phyloP scores from a whole-genome alignment of 2,329 filamentous ascomycete genomes.

The Paracoccidioides brasiliensis region DNA sequence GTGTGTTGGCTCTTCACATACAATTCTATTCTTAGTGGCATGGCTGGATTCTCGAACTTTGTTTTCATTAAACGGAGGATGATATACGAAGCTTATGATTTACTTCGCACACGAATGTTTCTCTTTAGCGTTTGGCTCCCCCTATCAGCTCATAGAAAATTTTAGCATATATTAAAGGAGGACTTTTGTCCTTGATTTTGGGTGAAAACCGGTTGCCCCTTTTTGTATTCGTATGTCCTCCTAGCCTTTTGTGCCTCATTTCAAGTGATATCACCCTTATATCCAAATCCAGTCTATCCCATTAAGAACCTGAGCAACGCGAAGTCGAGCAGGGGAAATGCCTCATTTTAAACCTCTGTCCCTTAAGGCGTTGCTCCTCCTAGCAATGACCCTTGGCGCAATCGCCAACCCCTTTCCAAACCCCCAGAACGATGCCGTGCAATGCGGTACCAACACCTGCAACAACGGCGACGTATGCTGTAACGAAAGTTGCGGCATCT shows the following conservation, averaged over 20 bases:
- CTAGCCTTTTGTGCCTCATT: background rate
- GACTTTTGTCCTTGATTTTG: background rate
- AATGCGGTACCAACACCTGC: background rate
- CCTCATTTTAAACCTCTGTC: background rate
- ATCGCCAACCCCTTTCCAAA: background rate
- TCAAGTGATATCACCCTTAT: background rate
- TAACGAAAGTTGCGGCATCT: conserved; percentile 2
- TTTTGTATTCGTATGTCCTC: background rate
- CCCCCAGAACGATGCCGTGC: background rate
- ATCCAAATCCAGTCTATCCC: background rate
- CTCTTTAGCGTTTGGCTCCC: background rate
- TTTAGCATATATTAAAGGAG: background rate
- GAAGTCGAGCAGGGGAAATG: background rate
- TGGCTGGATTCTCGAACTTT: background rate
- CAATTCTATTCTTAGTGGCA: background rate
- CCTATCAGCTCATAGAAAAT: background rate
- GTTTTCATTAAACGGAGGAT: background rate
- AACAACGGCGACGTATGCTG: background rate
- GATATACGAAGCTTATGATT: background rate
- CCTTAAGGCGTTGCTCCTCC: background rate
- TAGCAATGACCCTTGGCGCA: background rate
- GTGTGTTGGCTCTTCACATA: background rate
- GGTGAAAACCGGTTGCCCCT: background rate
- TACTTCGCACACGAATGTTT: background rate
- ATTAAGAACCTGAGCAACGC: background rate